These are phyloP conservation scores for Trichoderma arundinaceum DNA, from an alignment of 2,329 filamentous ascomycete species.

Conservation along the genomic window DNA sequence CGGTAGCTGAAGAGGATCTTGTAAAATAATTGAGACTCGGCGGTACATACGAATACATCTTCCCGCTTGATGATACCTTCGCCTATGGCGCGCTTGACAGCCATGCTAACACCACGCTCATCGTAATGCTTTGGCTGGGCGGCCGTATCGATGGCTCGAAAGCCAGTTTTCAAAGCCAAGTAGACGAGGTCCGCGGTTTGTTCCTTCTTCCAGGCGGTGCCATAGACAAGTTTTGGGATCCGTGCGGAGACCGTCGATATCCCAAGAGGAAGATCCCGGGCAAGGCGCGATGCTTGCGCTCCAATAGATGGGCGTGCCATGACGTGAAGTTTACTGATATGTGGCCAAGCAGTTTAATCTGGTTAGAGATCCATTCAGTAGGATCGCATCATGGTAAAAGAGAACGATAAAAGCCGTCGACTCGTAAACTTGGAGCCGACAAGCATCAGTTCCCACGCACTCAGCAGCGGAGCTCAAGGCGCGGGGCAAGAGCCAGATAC, in stretches of 20 bases:
- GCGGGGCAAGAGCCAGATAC: slow-evolving; percentile 15
- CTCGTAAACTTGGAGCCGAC: slow-evolving; percentile 3
- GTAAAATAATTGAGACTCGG: not conserved
- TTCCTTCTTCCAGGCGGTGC: slow-evolving; percentile 85
- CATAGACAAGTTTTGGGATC: slow-evolving; percentile 69
- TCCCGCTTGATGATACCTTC: slow-evolving; percentile 61
- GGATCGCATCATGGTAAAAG: not conserved
- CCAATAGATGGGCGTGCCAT: slow-evolving; percentile 36
- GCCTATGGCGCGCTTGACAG: slow-evolving; percentile 64
- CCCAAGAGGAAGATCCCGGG: slow-evolving; percentile 45
- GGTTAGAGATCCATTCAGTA: not conserved
- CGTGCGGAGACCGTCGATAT: slow-evolving; percentile 40
- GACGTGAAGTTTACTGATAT: not conserved
- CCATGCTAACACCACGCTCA: slow-evolving; percentile 72
- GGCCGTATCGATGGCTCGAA: slow-evolving; percentile 77
- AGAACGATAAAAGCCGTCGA: not conserved
- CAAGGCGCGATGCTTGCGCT: slow-evolving; percentile 42
- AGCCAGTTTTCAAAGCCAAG: slow-evolving; percentile 70
- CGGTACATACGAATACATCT: slow-evolving; percentile 64
- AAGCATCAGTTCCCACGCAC: not conserved
- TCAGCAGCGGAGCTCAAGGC: slow-evolving; percentile 10
- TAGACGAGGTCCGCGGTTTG: slow-evolving; percentile 70
- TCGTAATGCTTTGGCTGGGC: slow-evolving; percentile 80
- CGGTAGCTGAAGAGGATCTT: not conserved
- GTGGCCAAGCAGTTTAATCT: not conserved